phyloP scores from a whole-genome alignment of 768 basidiomycete species.

The Paxillus involutus region DNA sequence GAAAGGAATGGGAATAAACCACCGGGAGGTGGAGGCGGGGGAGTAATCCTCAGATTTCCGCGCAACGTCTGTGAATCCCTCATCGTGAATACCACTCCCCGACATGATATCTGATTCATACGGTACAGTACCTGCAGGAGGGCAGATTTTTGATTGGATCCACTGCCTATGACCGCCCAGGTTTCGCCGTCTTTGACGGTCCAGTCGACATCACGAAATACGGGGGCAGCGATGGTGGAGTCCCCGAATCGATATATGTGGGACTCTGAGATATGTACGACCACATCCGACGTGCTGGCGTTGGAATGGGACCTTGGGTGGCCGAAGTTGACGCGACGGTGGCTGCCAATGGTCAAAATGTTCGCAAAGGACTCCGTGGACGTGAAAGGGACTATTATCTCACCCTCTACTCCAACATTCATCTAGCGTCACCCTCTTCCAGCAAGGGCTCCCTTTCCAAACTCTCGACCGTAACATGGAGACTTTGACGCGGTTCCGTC shows the following conservation, averaged over 20 bases:
- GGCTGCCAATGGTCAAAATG: background rate
- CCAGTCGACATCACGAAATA: slow-evolving; percentile 59
- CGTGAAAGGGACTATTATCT: too few relatives aligned
- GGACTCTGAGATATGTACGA: slow-evolving; percentile 46
- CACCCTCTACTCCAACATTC: too few relatives aligned
- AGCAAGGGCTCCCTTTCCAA: too few relatives aligned
- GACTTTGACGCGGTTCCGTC: too few relatives aligned
- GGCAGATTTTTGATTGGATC: slow-evolving; percentile 58
- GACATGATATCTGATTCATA: slow-evolving; percentile 7
- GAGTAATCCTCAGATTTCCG: slow-evolving; percentile 69
- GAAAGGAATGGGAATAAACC: slow-evolving; percentile 81
- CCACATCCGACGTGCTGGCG: background rate
- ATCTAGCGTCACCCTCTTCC: background rate
- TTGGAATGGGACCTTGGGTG: slow-evolving; percentile 5
- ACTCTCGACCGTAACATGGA: too few relatives aligned
- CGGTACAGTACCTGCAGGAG: slow-evolving; percentile 57
- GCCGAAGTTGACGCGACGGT: too few relatives aligned
- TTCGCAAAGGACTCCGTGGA: too few relatives aligned
- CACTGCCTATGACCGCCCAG: slow-evolving; percentile 76
- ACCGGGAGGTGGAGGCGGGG: slow-evolving; percentile 55
- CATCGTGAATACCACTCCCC: background rate
- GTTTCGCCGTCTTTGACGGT: slow-evolving; percentile 58
- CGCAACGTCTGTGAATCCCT: slow-evolving; percentile 51
- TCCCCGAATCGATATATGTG: slow-evolving; percentile 63
- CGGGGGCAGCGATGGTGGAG: slow-evolving; percentile 43